phyloP scores from a whole-genome alignment of 1,284 basidiomycete genomes.

The Trichosporon coremiiforme region DNA sequence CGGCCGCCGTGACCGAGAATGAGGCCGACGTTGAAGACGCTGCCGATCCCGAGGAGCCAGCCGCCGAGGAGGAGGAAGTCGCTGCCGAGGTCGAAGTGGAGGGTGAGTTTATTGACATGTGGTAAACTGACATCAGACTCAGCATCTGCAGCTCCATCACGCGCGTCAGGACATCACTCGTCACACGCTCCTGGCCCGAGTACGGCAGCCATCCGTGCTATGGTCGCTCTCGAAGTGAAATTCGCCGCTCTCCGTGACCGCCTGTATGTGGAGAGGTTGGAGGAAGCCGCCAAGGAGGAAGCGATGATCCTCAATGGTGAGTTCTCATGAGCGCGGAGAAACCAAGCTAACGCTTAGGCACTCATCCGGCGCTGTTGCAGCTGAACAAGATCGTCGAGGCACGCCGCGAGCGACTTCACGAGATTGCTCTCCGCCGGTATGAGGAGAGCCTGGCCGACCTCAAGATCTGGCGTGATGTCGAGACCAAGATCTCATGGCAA shows the following conservation, averaged over 20 bases:
- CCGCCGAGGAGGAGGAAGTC: constrained; percentile 28
- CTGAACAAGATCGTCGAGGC: constrained; percentile 54
- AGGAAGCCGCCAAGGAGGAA: constrained; percentile 61
- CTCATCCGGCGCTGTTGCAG: constrained; percentile 60
- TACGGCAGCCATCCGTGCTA: constrained; percentile 59
- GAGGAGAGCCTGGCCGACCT: constrained; percentile 57
- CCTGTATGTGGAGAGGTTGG: constrained; percentile 62
- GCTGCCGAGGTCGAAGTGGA: constrained; percentile 27
- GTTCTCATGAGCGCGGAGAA: constrained; percentile 24
- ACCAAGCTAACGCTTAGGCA: constrained; percentile 45
- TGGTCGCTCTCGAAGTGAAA: constrained; percentile 62
- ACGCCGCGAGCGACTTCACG: constrained; percentile 50
- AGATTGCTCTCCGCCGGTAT: constrained; percentile 50
- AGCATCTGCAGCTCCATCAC: constrained; percentile 13
- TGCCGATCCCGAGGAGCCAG: constrained; percentile 20
- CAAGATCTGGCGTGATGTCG: constrained; percentile 54
- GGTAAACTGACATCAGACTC: constrained; percentile 18
- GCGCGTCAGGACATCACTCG: constrained; percentile 35
- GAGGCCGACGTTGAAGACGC: constrained; percentile 17
- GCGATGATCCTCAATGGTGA: constrained; percentile 60
- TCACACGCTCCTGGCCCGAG: constrained; percentile 52
- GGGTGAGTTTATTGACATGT: not conserved
- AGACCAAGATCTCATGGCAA: constrained; percentile 58
- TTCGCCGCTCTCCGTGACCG: constrained; percentile 62
- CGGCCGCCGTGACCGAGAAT: not conserved